Evolutionary conservation across 352 stramenopile species (phyloP).

Genomic region (Pseudoperonospora humuli): DNA sequence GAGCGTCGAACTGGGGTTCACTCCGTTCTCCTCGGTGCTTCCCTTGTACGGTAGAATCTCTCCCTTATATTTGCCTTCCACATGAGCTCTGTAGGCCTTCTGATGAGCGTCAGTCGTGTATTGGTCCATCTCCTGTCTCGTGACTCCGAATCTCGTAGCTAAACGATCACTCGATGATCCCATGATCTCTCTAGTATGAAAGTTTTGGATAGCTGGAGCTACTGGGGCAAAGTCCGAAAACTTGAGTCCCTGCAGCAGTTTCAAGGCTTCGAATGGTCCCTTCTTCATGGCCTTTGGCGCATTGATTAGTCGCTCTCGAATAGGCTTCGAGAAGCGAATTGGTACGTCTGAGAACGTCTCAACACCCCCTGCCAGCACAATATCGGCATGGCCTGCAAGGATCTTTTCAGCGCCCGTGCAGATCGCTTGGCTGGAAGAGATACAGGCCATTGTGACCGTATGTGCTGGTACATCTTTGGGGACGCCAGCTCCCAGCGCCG

Average conservation of each 20-base stretch:
- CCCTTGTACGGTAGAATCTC: constrained; percentile 94
- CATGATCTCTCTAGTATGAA: constrained; percentile 98
- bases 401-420: constrained; percentile 94
- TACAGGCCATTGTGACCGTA: constrained; percentile 95
- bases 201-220: constrained; percentile 97
- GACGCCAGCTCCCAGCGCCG: constrained; percentile 93
- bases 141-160: constrained; percentile 90
- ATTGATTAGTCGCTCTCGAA: constrained; percentile 73
- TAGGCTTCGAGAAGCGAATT: constrained; percentile 91
- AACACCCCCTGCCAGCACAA: constrained; percentile 93
- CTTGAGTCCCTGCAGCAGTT: constrained; percentile 93
- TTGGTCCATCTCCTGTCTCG: constrained; percentile 93
- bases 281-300: constrained; percentile 95
- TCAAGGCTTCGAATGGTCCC: constrained; percentile 80
- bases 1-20: constrained; percentile 92
- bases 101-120: constrained; percentile 94
- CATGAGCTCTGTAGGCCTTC: constrained; percentile 91
- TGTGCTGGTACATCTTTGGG: constrained; percentile 91
- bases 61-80: constrained; percentile 90
- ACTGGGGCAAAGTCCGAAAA: constrained; percentile 87
- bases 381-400: constrained; percentile 89
- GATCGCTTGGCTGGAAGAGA: constrained; percentile 95
- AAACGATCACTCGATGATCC: constrained; percentile 95
- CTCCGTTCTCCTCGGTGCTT: constrained; percentile 93
- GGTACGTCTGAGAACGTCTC: constrained; percentile 98